A percentile compares a stretch with the other conserved stretches of the same genome.
These are phyloP conservation scores for Fonsecaea multimorphosa DNA, from an alignment of 2,329 filamentous ascomycete genomes.

Conservation along the genomic window DNA sequence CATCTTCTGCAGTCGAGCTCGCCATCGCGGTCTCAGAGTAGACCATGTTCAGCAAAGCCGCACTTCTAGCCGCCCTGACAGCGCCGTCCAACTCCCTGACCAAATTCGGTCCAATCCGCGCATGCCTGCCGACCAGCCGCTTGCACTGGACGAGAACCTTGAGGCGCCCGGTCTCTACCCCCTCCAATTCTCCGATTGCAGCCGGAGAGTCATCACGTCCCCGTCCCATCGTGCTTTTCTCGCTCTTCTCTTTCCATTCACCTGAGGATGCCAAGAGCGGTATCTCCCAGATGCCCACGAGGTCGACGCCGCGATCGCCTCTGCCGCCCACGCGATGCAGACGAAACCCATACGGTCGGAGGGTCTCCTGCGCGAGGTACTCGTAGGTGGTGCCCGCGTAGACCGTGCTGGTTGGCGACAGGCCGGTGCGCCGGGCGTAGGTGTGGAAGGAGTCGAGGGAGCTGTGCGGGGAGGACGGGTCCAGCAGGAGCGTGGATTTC, in stretches of 20 bases:
- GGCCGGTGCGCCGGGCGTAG: constrained; percentile 48
- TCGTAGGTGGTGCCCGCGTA: constrained; percentile 57
- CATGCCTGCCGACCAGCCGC: constrained; percentile 43
- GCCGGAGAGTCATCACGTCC: no score
- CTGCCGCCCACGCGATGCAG: constrained; percentile 54
- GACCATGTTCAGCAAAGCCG: constrained; percentile 13
- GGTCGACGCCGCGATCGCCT: constrained; percentile 55
- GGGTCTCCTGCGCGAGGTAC: constrained; percentile 50
- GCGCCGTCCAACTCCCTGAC: constrained; percentile 66
- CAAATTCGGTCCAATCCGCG: constrained; percentile 51
- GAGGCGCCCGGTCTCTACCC: constrained; percentile 43
- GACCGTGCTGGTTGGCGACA: constrained; percentile 48
- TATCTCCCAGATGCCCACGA: constrained; percentile 54
- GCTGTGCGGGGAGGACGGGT: constrained; percentile 24
- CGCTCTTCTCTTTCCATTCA: constrained; percentile 19
- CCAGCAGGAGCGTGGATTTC: constrained; percentile 6
- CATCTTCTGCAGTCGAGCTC: not conserved
- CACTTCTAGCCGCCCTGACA: constrained; percentile 13
- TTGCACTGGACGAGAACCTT: constrained; percentile 57
- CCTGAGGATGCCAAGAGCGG: constrained; percentile 37
- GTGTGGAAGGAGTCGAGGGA: constrained; percentile 49
- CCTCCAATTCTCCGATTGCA: not conserved
- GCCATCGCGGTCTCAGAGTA: not conserved
- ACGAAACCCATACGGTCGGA: constrained; percentile 49
- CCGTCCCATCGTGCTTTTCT: no score